Evolutionary conservation across 176 grass and related monocot genomes (phyloP).

Genomic region (Musa troglodytarum): DNA sequence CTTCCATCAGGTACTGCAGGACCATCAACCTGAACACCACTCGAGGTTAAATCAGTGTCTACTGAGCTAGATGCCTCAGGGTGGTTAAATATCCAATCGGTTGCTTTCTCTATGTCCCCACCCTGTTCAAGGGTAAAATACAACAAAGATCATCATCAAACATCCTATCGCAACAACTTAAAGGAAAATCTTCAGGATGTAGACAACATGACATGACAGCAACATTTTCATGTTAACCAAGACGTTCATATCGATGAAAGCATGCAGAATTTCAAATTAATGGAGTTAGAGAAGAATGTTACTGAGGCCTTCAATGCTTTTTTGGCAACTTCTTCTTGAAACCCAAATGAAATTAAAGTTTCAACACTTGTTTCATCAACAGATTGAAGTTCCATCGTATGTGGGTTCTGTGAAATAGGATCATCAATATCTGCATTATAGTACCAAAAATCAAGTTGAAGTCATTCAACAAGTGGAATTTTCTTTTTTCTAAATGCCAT

Average conservation of each 20-base stretch:
- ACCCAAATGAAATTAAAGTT: constrained; percentile 85
- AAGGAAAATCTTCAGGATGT: too few species aligned
- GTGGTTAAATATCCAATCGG: constrained; percentile 90
- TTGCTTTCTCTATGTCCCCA: constrained; percentile 88
- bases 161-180: too few species aligned
- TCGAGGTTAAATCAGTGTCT: constrained; percentile 52
- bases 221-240: background rate
- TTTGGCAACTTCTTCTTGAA: constrained; percentile 72
- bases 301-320: constrained; percentile 90
- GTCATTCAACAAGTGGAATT: background rate
- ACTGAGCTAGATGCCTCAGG: constrained; percentile 52
- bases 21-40: constrained; percentile 29
- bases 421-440: constrained; percentile 73
- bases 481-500: background rate
- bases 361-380: constrained; percentile 85
- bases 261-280: background rate
- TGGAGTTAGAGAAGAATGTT: constrained; percentile 27
- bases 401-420: constrained; percentile 50
- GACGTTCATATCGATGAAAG: background rate
- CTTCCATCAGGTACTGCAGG: constrained; percentile 52
- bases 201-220: background rate
- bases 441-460: constrained; percentile 7
- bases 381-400: constrained; percentile 20
- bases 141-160: too few species aligned
- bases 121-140: constrained; percentile 35